Conservation (phyloP, 2,329 filamentous ascomycete species). For the Rutstroemia sp. region DNA sequence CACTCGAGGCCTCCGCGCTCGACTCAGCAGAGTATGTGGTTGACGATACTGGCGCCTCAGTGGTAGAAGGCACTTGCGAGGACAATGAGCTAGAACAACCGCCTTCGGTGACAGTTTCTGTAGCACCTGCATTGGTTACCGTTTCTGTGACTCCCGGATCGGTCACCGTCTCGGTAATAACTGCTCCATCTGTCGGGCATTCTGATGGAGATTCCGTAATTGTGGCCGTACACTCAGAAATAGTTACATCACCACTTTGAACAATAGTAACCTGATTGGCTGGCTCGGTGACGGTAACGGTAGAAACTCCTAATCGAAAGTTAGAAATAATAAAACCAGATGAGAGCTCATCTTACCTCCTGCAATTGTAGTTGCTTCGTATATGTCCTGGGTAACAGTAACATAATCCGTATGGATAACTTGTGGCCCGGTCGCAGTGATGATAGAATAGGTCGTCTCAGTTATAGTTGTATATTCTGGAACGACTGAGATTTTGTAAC, state of each 20-base stretch:
- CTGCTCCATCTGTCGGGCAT: too few species aligned
- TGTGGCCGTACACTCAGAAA: not conserved
- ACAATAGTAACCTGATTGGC: not conserved
- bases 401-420: constrained; percentile 2
- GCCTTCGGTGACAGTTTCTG: not conserved
- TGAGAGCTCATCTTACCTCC: not conserved
- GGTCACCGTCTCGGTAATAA: not conserved
- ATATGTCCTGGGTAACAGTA: not conserved
- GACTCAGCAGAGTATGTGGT: not conserved
- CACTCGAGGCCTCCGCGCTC: not conserved
- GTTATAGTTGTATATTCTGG: constrained; percentile 4
- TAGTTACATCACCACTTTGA: not conserved
- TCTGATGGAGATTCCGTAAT: too few species aligned
- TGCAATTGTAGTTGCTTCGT: not conserved
- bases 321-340: not conserved
- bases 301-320: not conserved
- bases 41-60: not conserved
- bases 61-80: not conserved
- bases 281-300: too few species aligned
- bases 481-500: constrained; percentile 5
- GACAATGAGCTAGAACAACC: not conserved
- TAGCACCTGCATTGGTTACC: not conserved
- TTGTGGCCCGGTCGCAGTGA: not conserved
- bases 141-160: not conserved
- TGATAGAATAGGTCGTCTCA: not conserved